Evolutionary conservation across 768 basidiomycete species (phyloP), one percentile per base, ranked within the genome.

Genomic region (Ramaria sp.): DNA sequence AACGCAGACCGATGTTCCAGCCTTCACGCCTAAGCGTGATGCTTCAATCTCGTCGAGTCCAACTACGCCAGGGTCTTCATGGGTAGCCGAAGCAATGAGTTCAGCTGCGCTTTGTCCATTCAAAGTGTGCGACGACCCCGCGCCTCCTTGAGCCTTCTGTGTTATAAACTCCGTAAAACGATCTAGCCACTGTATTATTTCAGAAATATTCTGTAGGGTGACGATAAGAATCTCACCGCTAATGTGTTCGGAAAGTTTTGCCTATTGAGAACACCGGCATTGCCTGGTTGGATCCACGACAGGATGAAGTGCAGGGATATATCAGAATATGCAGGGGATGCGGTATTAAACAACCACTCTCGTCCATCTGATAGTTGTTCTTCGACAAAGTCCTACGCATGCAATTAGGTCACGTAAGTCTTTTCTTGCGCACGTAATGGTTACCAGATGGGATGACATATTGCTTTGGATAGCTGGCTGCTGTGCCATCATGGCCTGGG

Each of bases 271-370:
- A 8, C 64, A 60, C 37, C 67, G 61, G 18, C 70, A 62, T 9
- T 64, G 63, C 28, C 59, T 12, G 48, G 41, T 28, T 64, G 65
- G 30, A 70, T 61, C 79, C 79, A 82, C 6, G 63, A 61, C 56
- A 74, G 65, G 4, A 75, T 60, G 58, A 78, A 77, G 56, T 80
- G 73, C 7, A 75, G 67, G 2, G 76, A 72, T 32, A 81, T 62
- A 61, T 83, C 81, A 5, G 73, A 76, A 22, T 79, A 64, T 39
- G 75, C 70, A 8, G 80, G 78, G 0, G 66, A 55, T 53, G 73
- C 73, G 0, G 80, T 79, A 57, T 79, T 71, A 55, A 81, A 73
- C 8, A 81, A 66, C 78, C 79, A 83, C 60, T 76, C 72, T 1
- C 80, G 70, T 22, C 70, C 75, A 61, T 81, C 78, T 15, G 66